phyloP scores from a whole-genome alignment of 768 basidiomycete species.

The Mycena alexandri region DNA sequence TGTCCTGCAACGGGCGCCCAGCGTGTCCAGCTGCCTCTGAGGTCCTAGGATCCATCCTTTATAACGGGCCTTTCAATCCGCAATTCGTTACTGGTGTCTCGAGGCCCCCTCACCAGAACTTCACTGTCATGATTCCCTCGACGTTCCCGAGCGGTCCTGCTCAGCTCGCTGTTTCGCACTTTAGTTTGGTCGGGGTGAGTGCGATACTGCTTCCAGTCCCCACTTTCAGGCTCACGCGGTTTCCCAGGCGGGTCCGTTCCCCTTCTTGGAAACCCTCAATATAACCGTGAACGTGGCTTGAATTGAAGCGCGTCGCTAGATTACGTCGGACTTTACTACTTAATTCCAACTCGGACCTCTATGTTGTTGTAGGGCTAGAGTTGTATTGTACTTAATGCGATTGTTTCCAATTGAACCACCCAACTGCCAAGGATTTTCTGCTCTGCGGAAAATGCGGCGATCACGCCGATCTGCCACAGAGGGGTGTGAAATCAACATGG shows the following conservation, averaged over 20 bases:
- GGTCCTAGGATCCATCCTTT: slow-evolving; percentile 51
- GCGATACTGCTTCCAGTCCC: too few relatives aligned
- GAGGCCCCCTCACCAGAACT: slow-evolving; percentile 52
- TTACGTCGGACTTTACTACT: too few relatives aligned
- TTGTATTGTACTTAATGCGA: too few relatives aligned
- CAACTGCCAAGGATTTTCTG: too few relatives aligned
- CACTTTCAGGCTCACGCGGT: background rate
- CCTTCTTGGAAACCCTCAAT: slow-evolving; percentile 24
- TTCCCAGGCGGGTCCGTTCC: slow-evolving; percentile 26
- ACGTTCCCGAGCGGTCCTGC: slow-evolving; percentile 39
- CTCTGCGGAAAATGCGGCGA: too few relatives aligned
- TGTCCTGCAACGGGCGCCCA: slow-evolving; percentile 37
- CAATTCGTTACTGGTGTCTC: slow-evolving; percentile 36
- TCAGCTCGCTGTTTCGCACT: slow-evolving; percentile 47
- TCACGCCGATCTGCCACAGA: background rate
- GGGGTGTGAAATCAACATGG: background rate
- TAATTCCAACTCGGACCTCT: too few relatives aligned
- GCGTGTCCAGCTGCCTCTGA: slow-evolving; percentile 39
- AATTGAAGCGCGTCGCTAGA: background rate
- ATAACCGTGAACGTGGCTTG: slow-evolving; percentile 20
- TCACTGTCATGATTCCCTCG: slow-evolving; percentile 51
- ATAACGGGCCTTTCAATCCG: slow-evolving; percentile 52
- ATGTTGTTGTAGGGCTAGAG: too few relatives aligned
- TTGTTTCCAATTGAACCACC: too few relatives aligned
- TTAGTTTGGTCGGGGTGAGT: slow-evolving; percentile 52